Evolutionary conservation across 768 basidiomycete species (phyloP), one percentile per base, ranked within the genome.

Genomic region (Boletus sensibilis): DNA sequence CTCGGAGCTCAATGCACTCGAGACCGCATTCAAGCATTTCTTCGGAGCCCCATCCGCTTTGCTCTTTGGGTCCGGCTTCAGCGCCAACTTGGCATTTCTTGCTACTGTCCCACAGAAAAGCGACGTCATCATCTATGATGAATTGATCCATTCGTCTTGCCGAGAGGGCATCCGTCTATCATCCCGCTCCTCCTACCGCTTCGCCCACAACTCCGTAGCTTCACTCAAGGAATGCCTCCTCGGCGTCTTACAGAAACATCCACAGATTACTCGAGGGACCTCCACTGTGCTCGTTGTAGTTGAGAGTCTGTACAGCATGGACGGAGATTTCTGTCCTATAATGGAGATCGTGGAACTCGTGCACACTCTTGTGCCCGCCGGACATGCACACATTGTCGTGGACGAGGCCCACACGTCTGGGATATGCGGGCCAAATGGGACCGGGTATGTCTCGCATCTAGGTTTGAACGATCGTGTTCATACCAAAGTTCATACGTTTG

Each of bases 331-430:
- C 34, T 73, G 75, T 4, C 82, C 81, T 3, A 63, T 86, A 11
- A 56, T 50, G 1, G 74, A 74, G 39, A 75, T 84, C 13, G 71
- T 80, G 31, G 66, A 69, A 14, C 42, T 75, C 1, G 56, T 80
- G 23, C 72, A 82, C 23, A 52, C 64, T 2, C 56, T 70, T 0
- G 64, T 81, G 4, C 79, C 78, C 5, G 47, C 52, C 6, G 73
- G 70, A 7, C 72, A 70, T 44, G 73, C 67, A 31, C 77, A 77
- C 67, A 70, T 86, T 34, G 66, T 84, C 7, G 72, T 84, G 10
- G 84, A 85, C 57, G 84, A 83, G 65, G 82, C 82, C 0, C 84
- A 86, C 57, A 76, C 82, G 6, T 82, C 80, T 0, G 83, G 80
- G 0, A 63, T 80, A n/a, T 81, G 76, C 59, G 84, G 84, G 0